phyloP scores from a whole-genome alignment of 371 early-diverging fungal genomes.

The Cokeromyces recurvatus region DNA sequence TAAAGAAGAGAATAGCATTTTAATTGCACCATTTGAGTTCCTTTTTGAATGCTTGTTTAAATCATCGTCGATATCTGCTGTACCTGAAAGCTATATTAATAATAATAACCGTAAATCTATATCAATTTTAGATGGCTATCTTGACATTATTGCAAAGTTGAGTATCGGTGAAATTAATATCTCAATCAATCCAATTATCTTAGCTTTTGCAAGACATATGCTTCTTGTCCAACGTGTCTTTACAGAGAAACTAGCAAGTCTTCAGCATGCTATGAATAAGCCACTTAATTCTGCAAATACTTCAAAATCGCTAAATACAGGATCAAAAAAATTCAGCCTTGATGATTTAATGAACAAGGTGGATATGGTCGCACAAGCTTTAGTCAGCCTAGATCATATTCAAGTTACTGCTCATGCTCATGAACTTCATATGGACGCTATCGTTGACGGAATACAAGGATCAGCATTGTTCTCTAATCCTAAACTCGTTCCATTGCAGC shows the following conservation, averaged over 20 bases:
- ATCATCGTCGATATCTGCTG: constrained; percentile 13
- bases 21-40: constrained; percentile 23
- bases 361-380: constrained; percentile 39
- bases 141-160: constrained; percentile 46
- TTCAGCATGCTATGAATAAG: constrained; percentile 23
- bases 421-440: constrained; percentile 34
- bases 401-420: constrained; percentile 42
- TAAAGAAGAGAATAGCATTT: constrained; percentile 37
- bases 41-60: constrained; percentile 33
- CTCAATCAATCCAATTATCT: constrained; percentile 59
- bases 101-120: constrained; percentile 6
- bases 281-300: not conserved
- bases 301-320: not conserved
- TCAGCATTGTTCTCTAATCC: constrained; percentile 49
- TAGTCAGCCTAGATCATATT: constrained; percentile 34
- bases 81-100: not conserved
- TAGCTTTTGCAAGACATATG: constrained; percentile 71
- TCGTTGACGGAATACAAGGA: constrained; percentile 31
- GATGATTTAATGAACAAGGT: constrained; percentile 25
- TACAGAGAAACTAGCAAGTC: constrained; percentile 38
- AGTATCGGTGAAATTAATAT: constrained; percentile 46
- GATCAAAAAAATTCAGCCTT: constrained; percentile 13
- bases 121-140: constrained; percentile 36
- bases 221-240: constrained; percentile 72
- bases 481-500: constrained; percentile 24